phyloP scores from a whole-genome alignment of 2,329 filamentous ascomycete genomes.

The Chrysoporthe cubensis region DNA sequence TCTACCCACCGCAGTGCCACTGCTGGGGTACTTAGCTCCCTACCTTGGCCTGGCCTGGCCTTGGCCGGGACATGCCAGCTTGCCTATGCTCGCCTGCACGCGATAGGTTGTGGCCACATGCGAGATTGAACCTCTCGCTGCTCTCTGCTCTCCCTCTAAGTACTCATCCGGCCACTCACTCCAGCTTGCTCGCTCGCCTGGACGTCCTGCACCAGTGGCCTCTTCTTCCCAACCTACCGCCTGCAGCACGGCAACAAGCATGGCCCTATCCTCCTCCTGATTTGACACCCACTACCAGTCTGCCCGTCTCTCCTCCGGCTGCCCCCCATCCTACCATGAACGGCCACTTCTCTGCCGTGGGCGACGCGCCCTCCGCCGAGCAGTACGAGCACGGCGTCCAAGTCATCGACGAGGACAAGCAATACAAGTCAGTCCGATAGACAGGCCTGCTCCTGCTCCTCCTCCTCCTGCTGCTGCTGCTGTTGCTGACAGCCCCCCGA shows the following conservation, averaged over 20 bases:
- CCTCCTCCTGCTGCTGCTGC: too few relatives aligned
- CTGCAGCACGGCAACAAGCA: slow-evolving; percentile 23
- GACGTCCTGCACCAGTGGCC: slow-evolving; percentile 17
- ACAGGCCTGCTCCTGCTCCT: slow-evolving; percentile 22
- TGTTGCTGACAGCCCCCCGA: slow-evolving; percentile 26
- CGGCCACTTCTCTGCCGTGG: slow-evolving; percentile 77
- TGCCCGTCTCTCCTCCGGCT: not conserved
- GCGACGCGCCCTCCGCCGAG: slow-evolving; percentile 64
- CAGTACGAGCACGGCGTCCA: slow-evolving; percentile 93
- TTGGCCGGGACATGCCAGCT: slow-evolving; percentile 17
- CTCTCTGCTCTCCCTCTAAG: too few relatives aligned
- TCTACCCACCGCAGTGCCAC: too few relatives aligned
- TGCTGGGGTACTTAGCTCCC: too few relatives aligned
- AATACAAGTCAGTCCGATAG: slow-evolving; percentile 78
- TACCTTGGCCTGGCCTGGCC: too few relatives aligned
- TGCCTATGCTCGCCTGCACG: slow-evolving; percentile 12
- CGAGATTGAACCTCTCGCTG: not conserved
- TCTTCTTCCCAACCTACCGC: slow-evolving; percentile 2
- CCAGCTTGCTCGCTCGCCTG: slow-evolving; percentile 4
- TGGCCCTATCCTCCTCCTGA: slow-evolving; percentile 26
- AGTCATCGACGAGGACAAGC: slow-evolving; percentile 94
- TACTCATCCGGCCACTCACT: not conserved
- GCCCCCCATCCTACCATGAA: slow-evolving; percentile 59
- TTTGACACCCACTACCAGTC: slow-evolving; percentile 2
- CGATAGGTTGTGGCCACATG: slow-evolving; percentile 11